These are phyloP conservation scores for Epichloe sp. DNA, from an alignment of 2,329 filamentous ascomycete species.

Conservation along the genomic window DNA sequence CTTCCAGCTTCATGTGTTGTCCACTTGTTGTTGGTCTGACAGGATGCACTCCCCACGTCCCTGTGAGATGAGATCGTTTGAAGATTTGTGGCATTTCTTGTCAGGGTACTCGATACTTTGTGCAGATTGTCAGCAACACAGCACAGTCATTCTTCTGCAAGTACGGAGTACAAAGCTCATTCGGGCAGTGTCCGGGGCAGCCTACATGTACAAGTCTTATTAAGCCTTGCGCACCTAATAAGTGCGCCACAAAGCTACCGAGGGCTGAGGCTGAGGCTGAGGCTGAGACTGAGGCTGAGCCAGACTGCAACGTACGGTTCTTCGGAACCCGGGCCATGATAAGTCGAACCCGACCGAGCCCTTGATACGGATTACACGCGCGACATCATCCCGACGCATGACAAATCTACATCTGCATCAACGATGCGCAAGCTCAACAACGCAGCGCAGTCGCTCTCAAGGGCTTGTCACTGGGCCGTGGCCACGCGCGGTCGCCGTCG, in stretches of 20 bases:
- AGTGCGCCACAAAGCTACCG: background rate
- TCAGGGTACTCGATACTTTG: background rate
- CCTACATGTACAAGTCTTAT: too few relatives aligned
- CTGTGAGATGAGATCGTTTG: too few relatives aligned
- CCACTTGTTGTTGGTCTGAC: too few relatives aligned
- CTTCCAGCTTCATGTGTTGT: too few relatives aligned
- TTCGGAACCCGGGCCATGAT: background rate
- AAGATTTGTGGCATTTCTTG: too few relatives aligned
- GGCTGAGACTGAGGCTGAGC: too few relatives aligned
- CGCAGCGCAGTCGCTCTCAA: conserved; percentile 4
- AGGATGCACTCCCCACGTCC: too few relatives aligned
- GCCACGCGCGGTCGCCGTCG: conserved; percentile 11
- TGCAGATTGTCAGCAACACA: background rate
- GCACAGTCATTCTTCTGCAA: background rate
- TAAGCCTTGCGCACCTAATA: too few relatives aligned
- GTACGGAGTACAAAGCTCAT: background rate
- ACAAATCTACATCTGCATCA: background rate
- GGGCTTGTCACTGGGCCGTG: conserved; percentile 8
- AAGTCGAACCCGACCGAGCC: too few relatives aligned
- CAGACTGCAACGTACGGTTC: background rate
- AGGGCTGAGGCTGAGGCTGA: background rate
- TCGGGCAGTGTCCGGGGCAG: background rate
- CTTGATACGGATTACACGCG: too few relatives aligned
- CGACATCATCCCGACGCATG: background rate
- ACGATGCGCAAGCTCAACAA: conserved; percentile 5